phyloP scores from a whole-genome alignment of 306 rosid species.

The Corylus avellana region DNA sequence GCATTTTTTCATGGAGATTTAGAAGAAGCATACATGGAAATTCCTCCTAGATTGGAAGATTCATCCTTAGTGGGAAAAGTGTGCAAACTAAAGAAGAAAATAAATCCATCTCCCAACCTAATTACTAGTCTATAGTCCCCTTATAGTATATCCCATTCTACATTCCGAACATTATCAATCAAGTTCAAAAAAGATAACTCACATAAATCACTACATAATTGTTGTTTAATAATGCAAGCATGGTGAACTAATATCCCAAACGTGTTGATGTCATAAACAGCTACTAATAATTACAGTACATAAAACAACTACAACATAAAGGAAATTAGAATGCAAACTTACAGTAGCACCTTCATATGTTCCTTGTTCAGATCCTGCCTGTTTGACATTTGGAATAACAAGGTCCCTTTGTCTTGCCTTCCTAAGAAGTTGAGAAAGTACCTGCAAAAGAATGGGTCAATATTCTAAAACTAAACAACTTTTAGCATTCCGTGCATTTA shows the following conservation, averaged over 20 bases:
- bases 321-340: constrained; percentile 40
- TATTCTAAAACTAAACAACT: constrained; percentile 19
- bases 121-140: neutral
- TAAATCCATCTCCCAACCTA: neutral
- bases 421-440: constrained; percentile 99
- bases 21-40: no score
- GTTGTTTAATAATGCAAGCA: neutral
- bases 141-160: neutral
- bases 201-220: neutral
- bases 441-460: constrained; percentile 47
- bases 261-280: neutral
- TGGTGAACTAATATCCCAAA: neutral
- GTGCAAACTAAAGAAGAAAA: no score
- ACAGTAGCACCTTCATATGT: constrained; percentile 98
- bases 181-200: neutral
- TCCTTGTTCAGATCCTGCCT: constrained; percentile 98
- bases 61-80: no score
- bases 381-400: constrained; percentile 82
- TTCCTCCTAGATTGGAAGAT: no score
- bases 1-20: no score
- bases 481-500: constrained; percentile 12
- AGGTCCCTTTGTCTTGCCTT: constrained; percentile 89
- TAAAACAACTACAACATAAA: neutral
- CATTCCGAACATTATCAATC: neutral
- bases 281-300: neutral